A percentile compares a stretch with the other conserved stretches of the same genome.
phyloP scores from a whole-genome alignment of 768 basidiomycete species.

The Cubamyces lactineus region DNA sequence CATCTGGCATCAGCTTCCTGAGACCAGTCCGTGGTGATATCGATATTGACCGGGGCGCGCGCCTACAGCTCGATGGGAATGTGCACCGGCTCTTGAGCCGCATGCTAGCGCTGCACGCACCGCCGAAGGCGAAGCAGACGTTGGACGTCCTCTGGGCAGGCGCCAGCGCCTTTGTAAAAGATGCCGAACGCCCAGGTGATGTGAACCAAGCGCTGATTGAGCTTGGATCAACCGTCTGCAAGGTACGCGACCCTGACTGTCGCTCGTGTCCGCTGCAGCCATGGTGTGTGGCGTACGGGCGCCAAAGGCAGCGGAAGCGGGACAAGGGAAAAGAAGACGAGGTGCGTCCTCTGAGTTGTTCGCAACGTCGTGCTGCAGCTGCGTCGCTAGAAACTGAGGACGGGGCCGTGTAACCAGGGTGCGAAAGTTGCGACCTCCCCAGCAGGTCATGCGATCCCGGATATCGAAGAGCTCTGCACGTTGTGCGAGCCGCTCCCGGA shows the following conservation, averaged over 20 bases:
- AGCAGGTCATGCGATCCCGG: slow-evolving; percentile 37
- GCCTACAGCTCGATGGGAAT: slow-evolving; percentile 81
- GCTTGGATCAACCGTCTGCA: slow-evolving; percentile 92
- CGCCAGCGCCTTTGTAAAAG: slow-evolving; percentile 69
- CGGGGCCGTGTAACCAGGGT: slow-evolving; percentile 16
- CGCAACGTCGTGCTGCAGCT: neutral
- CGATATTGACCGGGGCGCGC: slow-evolving; percentile 10
- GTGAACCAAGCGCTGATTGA: slow-evolving; percentile 95
- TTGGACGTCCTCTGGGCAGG: slow-evolving; percentile 83
- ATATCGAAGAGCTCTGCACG: slow-evolving; percentile 79
- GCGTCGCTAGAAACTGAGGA: slow-evolving; percentile 19
- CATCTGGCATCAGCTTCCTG: slow-evolving; percentile 12
- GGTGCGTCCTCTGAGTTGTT: slow-evolving; percentile 7
- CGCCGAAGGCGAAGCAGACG: slow-evolving; percentile 77
- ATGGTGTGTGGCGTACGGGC: slow-evolving; percentile 68
- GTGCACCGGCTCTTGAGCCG: slow-evolving; percentile 86
- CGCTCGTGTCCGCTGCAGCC: slow-evolving; percentile 66
- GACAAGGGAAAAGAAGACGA: slow-evolving; percentile 9
- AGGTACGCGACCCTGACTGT: slow-evolving; percentile 80
- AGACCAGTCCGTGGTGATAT: slow-evolving; percentile 7
- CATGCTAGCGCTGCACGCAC: slow-evolving; percentile 78
- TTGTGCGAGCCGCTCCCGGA: slow-evolving; percentile 63
- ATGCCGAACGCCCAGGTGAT: slow-evolving; percentile 67
- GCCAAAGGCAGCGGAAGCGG: slow-evolving; percentile 4
- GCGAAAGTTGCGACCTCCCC: slow-evolving; percentile 18